Base-by-base conservation (phyloP, 176 grass and related monocot genomes). In the Aechmea fasciata region DNA sequence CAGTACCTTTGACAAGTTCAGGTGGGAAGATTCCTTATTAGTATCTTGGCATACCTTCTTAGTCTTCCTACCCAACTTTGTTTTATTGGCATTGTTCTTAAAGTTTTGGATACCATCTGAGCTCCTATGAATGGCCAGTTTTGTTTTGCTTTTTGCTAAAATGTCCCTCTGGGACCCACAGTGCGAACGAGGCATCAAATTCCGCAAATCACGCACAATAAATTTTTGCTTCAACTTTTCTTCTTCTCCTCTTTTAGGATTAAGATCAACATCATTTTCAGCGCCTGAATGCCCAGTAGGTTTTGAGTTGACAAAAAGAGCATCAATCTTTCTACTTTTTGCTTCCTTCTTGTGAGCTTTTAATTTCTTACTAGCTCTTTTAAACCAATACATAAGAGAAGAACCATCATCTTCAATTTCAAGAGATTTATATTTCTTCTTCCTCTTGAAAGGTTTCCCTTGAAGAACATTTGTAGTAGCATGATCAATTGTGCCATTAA, bases 371-470 rank as follows among this genome's bases (percentile, higher is more conserved):
- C 78, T 57, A 50, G 65, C 71, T 67, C 51, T 85, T 83, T 85
- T 85, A 70, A 83, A 70, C 86, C 72, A 87, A 17, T 73, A 75
- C 71, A 83, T 87, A n/a, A 83, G 73, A 78, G 84, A 91, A 85
- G 83, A 84, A 57, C 75, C 78, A 51, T 81, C 89, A 63, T 85
- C 84, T 57, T 78, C 73, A 48, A 68, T 66, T 50, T 78, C 85
- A 57, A 69, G 57, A 48, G 64, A 66, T 76, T 57, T 90, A 51
- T 65, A 70, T 51, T 75, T 80, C 59, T 53, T 71, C 70, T 77
- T 82, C 11, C 66, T 75, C 68, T 84, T 82, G 3, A 17, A 11
- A 50, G 49, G 18, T 59, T 47, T 67, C 67, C 68, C 63, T 14
- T 57, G 33, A 51, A 75, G 33, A 51, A 75, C 53, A 79, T 81